phyloP scores from a whole-genome alignment of 352 stramenopile genomes.

The Phytophthora syringae region DNA sequence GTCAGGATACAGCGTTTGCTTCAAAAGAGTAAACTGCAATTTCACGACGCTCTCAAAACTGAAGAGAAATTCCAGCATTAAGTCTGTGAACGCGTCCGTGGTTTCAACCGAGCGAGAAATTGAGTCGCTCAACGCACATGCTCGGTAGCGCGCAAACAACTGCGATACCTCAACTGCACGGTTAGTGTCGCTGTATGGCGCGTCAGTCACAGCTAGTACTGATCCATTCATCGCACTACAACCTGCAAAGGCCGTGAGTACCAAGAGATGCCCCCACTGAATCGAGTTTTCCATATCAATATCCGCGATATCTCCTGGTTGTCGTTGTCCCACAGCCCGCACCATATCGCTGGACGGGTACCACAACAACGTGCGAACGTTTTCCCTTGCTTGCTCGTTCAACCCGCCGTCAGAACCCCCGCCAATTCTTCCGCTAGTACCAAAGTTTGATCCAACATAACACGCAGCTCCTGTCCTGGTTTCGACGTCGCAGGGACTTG shows the following conservation, averaged over 20 bases:
- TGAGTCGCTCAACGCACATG: slow-evolving; percentile 32
- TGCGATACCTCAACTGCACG: slow-evolving; percentile 33
- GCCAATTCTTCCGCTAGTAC: slow-evolving; percentile 43
- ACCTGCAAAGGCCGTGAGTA: slow-evolving; percentile 40
- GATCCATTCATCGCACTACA: slow-evolving; percentile 3
- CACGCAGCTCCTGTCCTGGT: slow-evolving; percentile 28
- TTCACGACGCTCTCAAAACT: slow-evolving; percentile 32
- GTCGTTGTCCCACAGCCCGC: slow-evolving; percentile 46
- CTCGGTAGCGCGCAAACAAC: slow-evolving; percentile 48
- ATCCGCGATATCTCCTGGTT: slow-evolving; percentile 10
- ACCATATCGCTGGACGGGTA: slow-evolving; percentile 48
- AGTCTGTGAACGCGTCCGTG: slow-evolving; percentile 44
- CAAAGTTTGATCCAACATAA: slow-evolving; percentile 42
- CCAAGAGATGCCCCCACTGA: slow-evolving; percentile 43
- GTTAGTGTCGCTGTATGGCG: slow-evolving; percentile 17
- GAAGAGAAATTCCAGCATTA: slow-evolving; percentile 42
- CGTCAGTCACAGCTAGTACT: neutral
- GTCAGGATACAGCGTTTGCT: slow-evolving; percentile 59
- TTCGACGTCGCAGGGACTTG: slow-evolving; percentile 23
- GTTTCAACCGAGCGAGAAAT: slow-evolving; percentile 17
- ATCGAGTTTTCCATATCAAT: slow-evolving; percentile 33
- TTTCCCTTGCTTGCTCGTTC: slow-evolving; percentile 14
- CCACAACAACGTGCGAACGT: slow-evolving; percentile 44
- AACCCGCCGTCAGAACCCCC: neutral
- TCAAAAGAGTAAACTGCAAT: slow-evolving; percentile 56